Conservation (phyloP, 441 rosid species). For the Pelargonium fulgidum region DNA sequence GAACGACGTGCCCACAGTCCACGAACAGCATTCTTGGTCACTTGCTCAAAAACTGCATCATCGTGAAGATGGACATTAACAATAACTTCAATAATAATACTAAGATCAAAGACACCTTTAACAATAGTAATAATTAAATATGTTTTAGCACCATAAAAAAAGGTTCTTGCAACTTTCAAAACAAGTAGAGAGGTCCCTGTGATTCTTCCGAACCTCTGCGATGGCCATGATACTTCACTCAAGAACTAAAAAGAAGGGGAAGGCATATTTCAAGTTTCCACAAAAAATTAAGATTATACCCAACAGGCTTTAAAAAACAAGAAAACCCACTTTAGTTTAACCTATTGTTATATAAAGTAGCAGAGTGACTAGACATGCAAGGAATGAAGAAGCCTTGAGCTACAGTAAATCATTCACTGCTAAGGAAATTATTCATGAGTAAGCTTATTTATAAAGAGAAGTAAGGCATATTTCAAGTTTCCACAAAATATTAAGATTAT, state of each 20-base stretch:
- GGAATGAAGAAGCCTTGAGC: background rate
- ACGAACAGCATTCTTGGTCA: slow-evolving; percentile 83
- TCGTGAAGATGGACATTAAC: slow-evolving; percentile 16
- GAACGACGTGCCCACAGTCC: slow-evolving; percentile 99
- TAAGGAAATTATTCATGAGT: background rate
- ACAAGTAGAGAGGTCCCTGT: too few relatives aligned
- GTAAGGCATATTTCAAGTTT: background rate
- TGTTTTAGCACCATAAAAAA: background rate
- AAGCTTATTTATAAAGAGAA: background rate
- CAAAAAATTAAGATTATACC: too few relatives aligned
- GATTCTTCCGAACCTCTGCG: too few relatives aligned
- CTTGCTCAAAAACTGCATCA: slow-evolving; percentile 80
- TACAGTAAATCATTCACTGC: background rate
- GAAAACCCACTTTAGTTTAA: too few relatives aligned
- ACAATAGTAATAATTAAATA: too few relatives aligned
- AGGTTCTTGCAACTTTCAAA: background rate
- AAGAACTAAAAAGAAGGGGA: too few relatives aligned
- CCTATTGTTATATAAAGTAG: too few relatives aligned
- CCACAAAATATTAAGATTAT: too few relatives aligned
- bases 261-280: background rate
- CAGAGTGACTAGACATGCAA: too few relatives aligned
- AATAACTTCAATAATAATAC: background rate
- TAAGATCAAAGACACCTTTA: too few relatives aligned
- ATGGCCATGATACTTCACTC: too few relatives aligned
- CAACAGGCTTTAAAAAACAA: too few relatives aligned